A percentile compares a stretch with the other conserved stretches of the same genome.
Conservation (phyloP, 2,329 filamentous ascomycete genomes). For the Dactylonectria estremocensis region DNA sequence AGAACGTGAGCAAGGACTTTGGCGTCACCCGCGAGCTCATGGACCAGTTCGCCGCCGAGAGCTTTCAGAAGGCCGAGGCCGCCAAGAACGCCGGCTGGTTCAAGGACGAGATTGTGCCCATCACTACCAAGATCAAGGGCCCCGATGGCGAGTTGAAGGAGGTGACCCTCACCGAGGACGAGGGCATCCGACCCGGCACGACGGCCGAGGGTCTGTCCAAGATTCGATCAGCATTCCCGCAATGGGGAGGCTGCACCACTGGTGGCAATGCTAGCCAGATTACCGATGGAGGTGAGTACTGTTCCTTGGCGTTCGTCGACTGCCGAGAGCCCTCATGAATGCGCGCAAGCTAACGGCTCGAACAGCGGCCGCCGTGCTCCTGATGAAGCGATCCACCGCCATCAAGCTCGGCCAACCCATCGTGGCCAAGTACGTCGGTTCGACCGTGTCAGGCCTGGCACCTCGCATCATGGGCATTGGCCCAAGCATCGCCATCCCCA, state of each 20-base stretch:
- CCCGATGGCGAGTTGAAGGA: constrained; percentile 84
- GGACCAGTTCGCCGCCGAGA: constrained; percentile 89
- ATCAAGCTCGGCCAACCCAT: constrained; percentile 91
- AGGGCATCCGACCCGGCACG: constrained; percentile 92
- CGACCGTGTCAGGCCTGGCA: constrained; percentile 90
- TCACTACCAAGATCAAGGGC: constrained; percentile 86
- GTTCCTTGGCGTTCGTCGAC: neutral
- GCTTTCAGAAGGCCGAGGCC: constrained; percentile 87
- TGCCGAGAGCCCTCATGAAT: neutral
- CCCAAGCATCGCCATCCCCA: constrained; percentile 81
- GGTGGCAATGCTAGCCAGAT: constrained; percentile 96
- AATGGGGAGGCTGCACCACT: constrained; percentile 88
- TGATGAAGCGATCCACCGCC: constrained; percentile 96
- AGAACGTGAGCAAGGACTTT: constrained; percentile 96
- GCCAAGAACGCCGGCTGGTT: constrained; percentile 94
- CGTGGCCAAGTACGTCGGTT: constrained; percentile 93
- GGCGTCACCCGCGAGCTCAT: constrained; percentile 84
- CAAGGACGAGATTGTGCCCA: constrained; percentile 94
- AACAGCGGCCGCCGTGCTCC: constrained; percentile 83
- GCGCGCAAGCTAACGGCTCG: constrained; percentile 28
- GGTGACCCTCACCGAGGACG: constrained; percentile 86
- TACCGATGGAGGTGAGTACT: constrained; percentile 82
- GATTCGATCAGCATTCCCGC: constrained; percentile 90
- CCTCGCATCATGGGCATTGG: constrained; percentile 98
- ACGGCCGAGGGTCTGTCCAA: constrained; percentile 87